Evolutionary conservation across 768 basidiomycete species (phyloP).

Genomic region (Lactifluus piperatus): DNA sequence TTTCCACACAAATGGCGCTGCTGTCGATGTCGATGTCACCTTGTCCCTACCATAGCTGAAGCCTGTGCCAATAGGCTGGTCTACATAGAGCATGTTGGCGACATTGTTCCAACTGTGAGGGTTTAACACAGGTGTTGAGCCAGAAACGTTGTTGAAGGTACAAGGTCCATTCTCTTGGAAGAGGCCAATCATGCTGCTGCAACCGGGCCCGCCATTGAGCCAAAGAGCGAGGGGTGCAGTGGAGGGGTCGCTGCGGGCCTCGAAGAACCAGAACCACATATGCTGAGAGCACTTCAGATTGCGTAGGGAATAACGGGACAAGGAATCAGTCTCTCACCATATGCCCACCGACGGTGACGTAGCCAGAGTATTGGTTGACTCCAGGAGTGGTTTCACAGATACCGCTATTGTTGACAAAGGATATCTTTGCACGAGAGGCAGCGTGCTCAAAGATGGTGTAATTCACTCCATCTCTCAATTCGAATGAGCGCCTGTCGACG

Average conservation of each 20-base stretch:
- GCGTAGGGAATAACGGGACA: background rate
- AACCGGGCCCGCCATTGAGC: constrained; percentile 6
- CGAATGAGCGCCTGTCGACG: background rate
- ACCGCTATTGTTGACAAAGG: background rate
- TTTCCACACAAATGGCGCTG: background rate
- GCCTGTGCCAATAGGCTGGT: constrained; percentile 8
- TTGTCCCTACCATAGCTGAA: background rate
- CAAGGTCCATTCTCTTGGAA: constrained; percentile 15
- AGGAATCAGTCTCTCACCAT: background rate
- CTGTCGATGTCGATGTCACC: background rate
- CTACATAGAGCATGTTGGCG: constrained; percentile 18
- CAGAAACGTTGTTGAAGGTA: constrained; percentile 10
- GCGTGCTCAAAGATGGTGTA: background rate
- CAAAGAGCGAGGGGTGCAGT: constrained; percentile 1
- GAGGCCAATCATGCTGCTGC: constrained; percentile 1
- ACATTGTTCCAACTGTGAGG: constrained; percentile 9
- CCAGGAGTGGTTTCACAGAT: background rate
- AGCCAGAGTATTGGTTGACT: background rate
- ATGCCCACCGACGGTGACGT: background rate
- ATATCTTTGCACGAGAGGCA: background rate
- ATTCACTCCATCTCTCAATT: background rate
- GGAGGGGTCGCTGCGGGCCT: background rate
- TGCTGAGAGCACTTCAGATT: background rate
- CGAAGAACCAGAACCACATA: constrained; percentile 8
- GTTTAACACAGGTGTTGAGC: constrained; percentile 1